Evolutionary conservation across 768 basidiomycete species (phyloP), one percentile per base, ranked within the genome.

Genomic region (Rickenella mellea): DNA sequence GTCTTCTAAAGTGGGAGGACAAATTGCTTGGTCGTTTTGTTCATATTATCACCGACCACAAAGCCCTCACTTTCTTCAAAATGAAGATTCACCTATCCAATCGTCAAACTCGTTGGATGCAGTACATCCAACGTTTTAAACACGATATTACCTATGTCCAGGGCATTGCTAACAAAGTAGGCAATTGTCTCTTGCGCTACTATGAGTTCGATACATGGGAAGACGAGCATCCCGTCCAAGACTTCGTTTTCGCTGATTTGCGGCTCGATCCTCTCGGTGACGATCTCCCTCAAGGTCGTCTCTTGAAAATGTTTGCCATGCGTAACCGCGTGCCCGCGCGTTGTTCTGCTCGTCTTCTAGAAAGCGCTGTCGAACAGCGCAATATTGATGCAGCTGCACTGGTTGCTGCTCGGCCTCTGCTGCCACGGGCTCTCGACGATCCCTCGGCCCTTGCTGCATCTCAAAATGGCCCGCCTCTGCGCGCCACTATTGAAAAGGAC

Each of bases 1-100:
- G n/a, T n/a, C n/a, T 63, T 0, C 9, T 60, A 4, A 60, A 59
- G 25, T 63, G 55, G 60, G 58, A 61, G 37, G 57, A 62, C 30
- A 59, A 62, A 25, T 46, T 62, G 0, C 35, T 64, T 0, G 56
- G 60, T 2, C 44, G 41, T 6, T 21, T 27, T 2, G 45, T 64
- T 12, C 48, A 27, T 1, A 45, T 64, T 1, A 41, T 58, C 0
- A 59, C 57, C 0, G 56, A 63, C 40, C 61, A 64, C 37, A 38
- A 57, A 20, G 52, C 56, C 0, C 51, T 64, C 2, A 43, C 48
- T 15, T 58, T 58, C 49, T 61, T 64, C 31, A 52, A 59, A 7
- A 55, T 49, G 0, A 48, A 52, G 21, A 19, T 29, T 10, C 28
- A 46, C 1, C 20, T 53, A 24, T 52, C 50, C 0, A 33, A 37